Conservation (phyloP, 78 protist genomes). For the Dictyostelium capitatum region DNA sequence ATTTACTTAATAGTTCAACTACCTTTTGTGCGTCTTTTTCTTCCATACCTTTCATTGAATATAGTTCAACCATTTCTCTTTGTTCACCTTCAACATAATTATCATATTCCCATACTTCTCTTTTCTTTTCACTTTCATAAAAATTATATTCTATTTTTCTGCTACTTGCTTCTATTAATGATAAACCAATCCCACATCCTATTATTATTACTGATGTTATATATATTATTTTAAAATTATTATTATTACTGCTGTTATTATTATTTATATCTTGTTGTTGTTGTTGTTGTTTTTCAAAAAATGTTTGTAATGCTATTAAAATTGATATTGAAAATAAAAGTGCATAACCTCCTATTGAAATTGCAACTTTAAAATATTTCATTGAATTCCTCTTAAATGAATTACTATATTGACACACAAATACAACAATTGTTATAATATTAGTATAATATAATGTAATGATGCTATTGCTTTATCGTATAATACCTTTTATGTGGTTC, state of each 20-base stretch:
- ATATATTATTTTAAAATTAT: not conserved
- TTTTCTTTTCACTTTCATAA: slow-evolving; percentile 44
- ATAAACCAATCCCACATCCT: slow-evolving; percentile 9
- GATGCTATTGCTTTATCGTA: not conserved
- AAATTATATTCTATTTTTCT: slow-evolving; percentile 34
- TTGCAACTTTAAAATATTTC: slow-evolving; percentile 30
- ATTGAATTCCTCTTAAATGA: slow-evolving; percentile 49
- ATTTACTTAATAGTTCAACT: slow-evolving; percentile 49
- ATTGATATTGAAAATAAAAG: slow-evolving; percentile 41
- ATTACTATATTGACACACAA: not conserved
- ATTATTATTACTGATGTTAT: slow-evolving; percentile 24
- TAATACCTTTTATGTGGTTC: slow-evolving; percentile 73
- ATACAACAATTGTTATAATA: not conserved
- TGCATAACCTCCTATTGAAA: slow-evolving; percentile 52
- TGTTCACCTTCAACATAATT: slow-evolving; percentile 81
- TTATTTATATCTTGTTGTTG: not conserved
- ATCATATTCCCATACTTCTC: slow-evolving; percentile 80
- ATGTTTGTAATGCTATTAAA: slow-evolving; percentile 41
- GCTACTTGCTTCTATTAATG: slow-evolving; percentile 48
- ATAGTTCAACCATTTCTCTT: slow-evolving; percentile 79
- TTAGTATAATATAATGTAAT: not conserved
- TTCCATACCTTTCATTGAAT: slow-evolving; percentile 62
- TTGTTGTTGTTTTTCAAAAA: slow-evolving; percentile 4
- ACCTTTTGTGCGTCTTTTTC: slow-evolving; percentile 57
- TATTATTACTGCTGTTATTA: not conserved